These are phyloP conservation scores for Globisporangium megalacanthum DNA, from an alignment of 352 stramenopile species.

Conservation along the genomic window DNA sequence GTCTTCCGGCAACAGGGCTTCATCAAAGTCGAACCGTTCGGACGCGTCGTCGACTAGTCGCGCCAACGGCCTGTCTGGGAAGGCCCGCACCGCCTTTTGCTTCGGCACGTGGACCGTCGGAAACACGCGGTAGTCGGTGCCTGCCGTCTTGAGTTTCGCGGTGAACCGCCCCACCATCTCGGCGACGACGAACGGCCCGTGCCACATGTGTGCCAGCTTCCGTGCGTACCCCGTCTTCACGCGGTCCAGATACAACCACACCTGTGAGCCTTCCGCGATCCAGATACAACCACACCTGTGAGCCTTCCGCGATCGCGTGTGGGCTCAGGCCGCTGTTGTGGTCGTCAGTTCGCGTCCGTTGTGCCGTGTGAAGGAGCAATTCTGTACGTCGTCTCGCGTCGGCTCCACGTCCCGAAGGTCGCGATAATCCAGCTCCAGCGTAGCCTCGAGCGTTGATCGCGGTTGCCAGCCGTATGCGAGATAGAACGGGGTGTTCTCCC, in stretches of 20 bases:
- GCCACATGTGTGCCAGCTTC: slow-evolving; percentile 18
- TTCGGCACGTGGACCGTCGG: slow-evolving; percentile 20
- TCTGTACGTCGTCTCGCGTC: not conserved
- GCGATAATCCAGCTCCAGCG: not conserved
- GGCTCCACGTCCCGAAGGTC: not conserved
- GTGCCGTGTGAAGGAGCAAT: not conserved
- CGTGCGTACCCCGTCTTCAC: no score
- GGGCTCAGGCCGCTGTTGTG: no score
- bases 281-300: no score
- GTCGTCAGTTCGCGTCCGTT: not conserved
- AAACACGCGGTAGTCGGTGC: slow-evolving; percentile 10
- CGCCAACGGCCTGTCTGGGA: no score
- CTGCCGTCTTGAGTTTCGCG: slow-evolving; percentile 8
- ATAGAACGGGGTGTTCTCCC: no score
- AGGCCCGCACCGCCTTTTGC: slow-evolving; percentile 13
- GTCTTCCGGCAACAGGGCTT: slow-evolving; percentile 14
- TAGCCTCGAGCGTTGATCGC: slow-evolving; percentile 10
- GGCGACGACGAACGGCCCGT: slow-evolving; percentile 19
- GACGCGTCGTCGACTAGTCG: slow-evolving; percentile 5
- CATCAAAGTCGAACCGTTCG: slow-evolving; percentile 22
- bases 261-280: no score
- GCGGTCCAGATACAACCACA: no score
- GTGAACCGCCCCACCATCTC: slow-evolving; percentile 11
- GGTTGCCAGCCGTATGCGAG: not conserved
- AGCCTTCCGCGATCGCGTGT: no score